Evolutionary conservation across 257 asterid species (phyloP).

Genomic region (Rehmannia glutinosa): DNA sequence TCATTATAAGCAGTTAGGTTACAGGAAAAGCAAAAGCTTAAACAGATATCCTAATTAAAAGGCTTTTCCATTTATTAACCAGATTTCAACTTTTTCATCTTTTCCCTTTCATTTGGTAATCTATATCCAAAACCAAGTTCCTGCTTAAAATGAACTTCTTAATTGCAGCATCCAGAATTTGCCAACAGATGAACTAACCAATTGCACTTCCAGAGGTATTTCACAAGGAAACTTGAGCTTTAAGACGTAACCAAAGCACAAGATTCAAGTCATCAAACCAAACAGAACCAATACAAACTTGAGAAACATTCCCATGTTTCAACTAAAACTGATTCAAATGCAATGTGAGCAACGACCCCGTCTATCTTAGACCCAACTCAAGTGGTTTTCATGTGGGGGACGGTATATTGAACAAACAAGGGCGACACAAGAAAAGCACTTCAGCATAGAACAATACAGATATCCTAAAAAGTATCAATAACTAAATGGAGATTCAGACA

Average conservation of each 20-base stretch:
- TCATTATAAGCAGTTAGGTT: neutral
- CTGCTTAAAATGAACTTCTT: neutral
- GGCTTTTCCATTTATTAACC: neutral
- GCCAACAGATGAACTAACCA: neutral
- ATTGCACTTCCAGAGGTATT: neutral
- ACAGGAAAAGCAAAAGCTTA: neutral
- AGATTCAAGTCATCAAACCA: neutral
- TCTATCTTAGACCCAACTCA: neutral
- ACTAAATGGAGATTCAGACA: constrained; percentile 37
- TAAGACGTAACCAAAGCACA: neutral
- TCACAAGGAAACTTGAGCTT: neutral
- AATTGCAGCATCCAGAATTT: neutral
- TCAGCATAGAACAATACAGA: neutral
- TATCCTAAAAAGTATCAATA: neutral
- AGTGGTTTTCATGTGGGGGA: neutral
- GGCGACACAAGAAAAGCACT: neutral
- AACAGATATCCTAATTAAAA: neutral
- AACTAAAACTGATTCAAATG: neutral
- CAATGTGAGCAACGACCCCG: neutral
- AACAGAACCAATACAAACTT: neutral
- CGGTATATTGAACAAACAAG: neutral
- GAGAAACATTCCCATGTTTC: neutral
- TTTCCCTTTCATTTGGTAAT: neutral
- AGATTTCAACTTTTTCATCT: neutral
- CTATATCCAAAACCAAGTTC: constrained; percentile 8